Evolutionary conservation across 2,329 filamentous ascomycete genomes (phyloP).

Genomic region (Didymella sp.): DNA sequence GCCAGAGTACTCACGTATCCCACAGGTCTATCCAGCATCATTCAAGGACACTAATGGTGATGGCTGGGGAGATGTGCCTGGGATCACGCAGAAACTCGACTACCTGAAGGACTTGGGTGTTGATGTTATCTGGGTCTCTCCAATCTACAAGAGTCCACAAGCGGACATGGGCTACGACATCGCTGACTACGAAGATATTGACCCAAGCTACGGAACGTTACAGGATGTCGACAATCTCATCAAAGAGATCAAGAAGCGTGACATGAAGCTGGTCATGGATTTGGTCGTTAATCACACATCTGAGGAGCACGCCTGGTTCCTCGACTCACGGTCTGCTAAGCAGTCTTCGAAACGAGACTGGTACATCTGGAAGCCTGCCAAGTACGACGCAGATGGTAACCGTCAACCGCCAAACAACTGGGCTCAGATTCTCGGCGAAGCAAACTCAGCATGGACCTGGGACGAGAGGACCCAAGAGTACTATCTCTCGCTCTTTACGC

Average conservation of each 20-base stretch:
- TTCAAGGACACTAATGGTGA: conserved; percentile 66
- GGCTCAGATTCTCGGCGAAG: conserved; percentile 62
- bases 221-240: conserved; percentile 51
- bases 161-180: conserved; percentile 54
- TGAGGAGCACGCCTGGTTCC: conserved; percentile 62
- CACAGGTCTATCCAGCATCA: conserved; percentile 64
- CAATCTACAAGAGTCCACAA: conserved; percentile 57
- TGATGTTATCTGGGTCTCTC: conserved; percentile 48
- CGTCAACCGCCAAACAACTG: conserved; percentile 79
- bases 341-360: conserved; percentile 59
- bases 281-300: conserved; percentile 53
- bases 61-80: conserved; percentile 63
- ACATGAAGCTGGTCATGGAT: conserved; percentile 52
- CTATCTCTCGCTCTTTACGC: conserved; percentile 77
- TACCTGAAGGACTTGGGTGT: conserved; percentile 60
- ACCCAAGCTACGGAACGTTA: conserved; percentile 50
- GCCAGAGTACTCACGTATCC: neutral
- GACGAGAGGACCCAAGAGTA: conserved; percentile 75
- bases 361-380: conserved; percentile 62
- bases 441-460: conserved; percentile 71
- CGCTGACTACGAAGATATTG: conserved; percentile 50
- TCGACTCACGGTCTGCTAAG: conserved; percentile 59
- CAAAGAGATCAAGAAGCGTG: conserved; percentile 44
- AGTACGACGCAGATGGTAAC: conserved; percentile 61
- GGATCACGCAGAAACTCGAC: conserved; percentile 63